These are phyloP conservation scores for Fremontodendron californicum DNA, from an alignment of 345 rosid genomes.

Conservation along the genomic window DNA sequence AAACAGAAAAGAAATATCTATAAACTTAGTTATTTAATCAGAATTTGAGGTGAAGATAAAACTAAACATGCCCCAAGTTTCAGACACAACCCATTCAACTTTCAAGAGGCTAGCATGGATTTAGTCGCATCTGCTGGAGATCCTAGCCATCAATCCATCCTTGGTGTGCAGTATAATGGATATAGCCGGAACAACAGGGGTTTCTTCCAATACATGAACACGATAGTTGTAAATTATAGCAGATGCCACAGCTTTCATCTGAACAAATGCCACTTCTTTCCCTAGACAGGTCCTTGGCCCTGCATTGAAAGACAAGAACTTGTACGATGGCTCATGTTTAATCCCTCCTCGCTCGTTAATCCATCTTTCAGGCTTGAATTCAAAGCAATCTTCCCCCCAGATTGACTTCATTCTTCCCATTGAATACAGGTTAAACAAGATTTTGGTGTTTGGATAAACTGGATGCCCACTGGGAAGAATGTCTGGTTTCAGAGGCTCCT, in stretches of 20 bases:
- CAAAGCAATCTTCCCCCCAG: conserved; percentile 38
- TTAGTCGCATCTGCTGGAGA: neutral
- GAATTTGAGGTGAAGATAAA: too few relatives aligned
- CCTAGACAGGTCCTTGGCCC: conserved; percentile 65
- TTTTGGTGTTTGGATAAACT: conserved; percentile 20
- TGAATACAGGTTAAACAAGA: conserved; percentile 26
- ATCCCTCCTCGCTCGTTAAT: conserved; percentile 21
- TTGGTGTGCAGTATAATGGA: conserved; percentile 48
- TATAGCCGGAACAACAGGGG: conserved; percentile 21
- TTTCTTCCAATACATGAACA: conserved; percentile 35
- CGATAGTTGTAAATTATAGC: conserved; percentile 44
- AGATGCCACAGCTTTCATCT: too few relatives aligned
- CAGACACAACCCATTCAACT: neutral
- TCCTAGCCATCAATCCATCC: conserved; percentile 28
- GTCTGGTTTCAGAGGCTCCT: conserved; percentile 28
- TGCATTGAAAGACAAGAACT: conserved; percentile 54
- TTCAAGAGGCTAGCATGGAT: neutral
- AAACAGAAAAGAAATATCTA: too few relatives aligned
- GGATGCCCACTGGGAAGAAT: conserved; percentile 47
- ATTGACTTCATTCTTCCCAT: conserved; percentile 35
- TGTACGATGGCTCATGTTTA: conserved; percentile 37
- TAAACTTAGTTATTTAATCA: too few relatives aligned
- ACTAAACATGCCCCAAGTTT: neutral
- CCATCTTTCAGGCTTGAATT: conserved; percentile 42
- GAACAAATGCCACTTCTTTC: conserved; percentile 49